Conservation (phyloP, 371 early-diverging fungal species). For the Funneliformis caledonium region DNA sequence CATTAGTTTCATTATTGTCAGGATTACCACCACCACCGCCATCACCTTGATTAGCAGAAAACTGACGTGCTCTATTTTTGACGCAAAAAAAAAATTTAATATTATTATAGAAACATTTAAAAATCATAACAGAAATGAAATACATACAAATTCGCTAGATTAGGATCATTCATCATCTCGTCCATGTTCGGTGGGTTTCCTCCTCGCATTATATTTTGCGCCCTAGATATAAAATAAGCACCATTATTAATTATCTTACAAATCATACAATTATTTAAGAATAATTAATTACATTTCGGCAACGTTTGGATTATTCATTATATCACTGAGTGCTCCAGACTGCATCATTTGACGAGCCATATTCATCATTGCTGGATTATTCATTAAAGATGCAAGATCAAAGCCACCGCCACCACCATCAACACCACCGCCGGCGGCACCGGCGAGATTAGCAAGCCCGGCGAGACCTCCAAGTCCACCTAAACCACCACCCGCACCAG, state of each 20-base stretch:
- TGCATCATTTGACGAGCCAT: slow-evolving; percentile 96
- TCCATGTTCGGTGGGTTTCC: slow-evolving; percentile 18
- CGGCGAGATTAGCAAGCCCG: slow-evolving; percentile 39
- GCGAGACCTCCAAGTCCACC: slow-evolving; percentile 48
- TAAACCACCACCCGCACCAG: slow-evolving; percentile 42
- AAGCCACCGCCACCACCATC: slow-evolving; percentile 68
- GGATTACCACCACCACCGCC: not conserved
- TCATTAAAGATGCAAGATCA: slow-evolving; percentile 77
- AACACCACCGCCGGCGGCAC: slow-evolving; percentile 45
- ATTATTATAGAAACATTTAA: too few relatives aligned
- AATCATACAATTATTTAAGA: not conserved
- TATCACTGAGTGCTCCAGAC: slow-evolving; percentile 80
- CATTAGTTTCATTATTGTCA: not conserved
- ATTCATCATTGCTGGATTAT: slow-evolving; percentile 90
- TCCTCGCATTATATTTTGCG: slow-evolving; percentile 39
- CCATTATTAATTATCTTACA: not conserved
- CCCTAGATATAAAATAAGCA: slow-evolving; percentile 4
- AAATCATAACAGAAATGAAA: not conserved
- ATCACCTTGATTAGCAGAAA: slow-evolving; percentile 15
- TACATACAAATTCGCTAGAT: slow-evolving; percentile 36
- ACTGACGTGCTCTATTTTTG: slow-evolving; percentile 19
- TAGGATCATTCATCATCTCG: slow-evolving; percentile 36
- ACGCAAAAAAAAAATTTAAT: not conserved
- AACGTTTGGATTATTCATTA: slow-evolving; percentile 91
- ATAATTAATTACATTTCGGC: slow-evolving; percentile 71